Percentiles rank a stretch among this genome's conserved stretches.
phyloP scores from a whole-genome alignment of 1,139 yeast species.

The Protomyces arabidopsidicola region DNA sequence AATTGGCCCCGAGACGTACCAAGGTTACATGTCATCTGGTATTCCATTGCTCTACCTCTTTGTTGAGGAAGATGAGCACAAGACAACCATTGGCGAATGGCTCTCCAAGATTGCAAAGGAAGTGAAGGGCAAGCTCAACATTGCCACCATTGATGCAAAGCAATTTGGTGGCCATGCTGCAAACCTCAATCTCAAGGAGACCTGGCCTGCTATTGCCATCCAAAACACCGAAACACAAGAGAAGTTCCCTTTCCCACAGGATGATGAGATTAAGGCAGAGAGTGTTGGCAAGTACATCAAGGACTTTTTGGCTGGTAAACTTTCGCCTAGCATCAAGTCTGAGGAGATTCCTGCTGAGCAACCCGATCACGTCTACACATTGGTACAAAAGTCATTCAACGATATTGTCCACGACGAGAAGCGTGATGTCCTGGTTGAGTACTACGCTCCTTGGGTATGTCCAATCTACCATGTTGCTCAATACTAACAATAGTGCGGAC shows the following conservation, averaged over 20 bases:
- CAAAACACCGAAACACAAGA: slow-evolving; percentile 64
- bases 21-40: slow-evolving; percentile 64
- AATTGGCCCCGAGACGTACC: slow-evolving; percentile 75
- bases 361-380: slow-evolving; percentile 60
- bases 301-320: slow-evolving; percentile 59
- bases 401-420: slow-evolving; percentile 58
- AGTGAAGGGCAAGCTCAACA: slow-evolving; percentile 74
- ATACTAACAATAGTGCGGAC: slow-evolving; percentile 58
- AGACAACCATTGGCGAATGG: slow-evolving; percentile 50
- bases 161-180: slow-evolving; percentile 85
- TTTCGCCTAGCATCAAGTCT: slow-evolving; percentile 72
- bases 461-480: neutral
- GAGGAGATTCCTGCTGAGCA: slow-evolving; percentile 81
- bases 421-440: slow-evolving; percentile 86
- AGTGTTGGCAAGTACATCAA: slow-evolving; percentile 59
- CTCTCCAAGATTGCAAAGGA: slow-evolving; percentile 64
- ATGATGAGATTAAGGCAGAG: slow-evolving; percentile 44
- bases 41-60: slow-evolving; percentile 85
- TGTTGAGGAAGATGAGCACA: slow-evolving; percentile 65
- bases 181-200: slow-evolving; percentile 75
- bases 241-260: slow-evolving; percentile 63
- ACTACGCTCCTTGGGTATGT: slow-evolving; percentile 83
- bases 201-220: slow-evolving; percentile 86
- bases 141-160: slow-evolving; percentile 82
- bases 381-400: slow-evolving; percentile 64